Conservation (phyloP, 2,329 filamentous ascomycete species). For the Mariannaea sp. region DNA sequence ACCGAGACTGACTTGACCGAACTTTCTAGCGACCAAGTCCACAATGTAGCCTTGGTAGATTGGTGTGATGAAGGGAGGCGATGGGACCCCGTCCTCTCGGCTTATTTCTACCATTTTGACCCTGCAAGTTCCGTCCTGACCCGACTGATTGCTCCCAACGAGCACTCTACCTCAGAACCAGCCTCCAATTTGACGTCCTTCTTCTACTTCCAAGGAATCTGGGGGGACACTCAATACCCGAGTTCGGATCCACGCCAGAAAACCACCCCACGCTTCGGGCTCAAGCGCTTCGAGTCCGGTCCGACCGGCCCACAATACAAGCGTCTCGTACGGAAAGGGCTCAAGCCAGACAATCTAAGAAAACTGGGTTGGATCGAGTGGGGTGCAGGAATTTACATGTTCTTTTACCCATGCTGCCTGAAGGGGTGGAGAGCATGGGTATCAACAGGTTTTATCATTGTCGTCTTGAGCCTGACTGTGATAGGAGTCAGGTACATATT, state of each 20-base stretch:
- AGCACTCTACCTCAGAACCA: constrained; percentile 5
- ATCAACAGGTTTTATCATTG: constrained; percentile 26
- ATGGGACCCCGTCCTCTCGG: constrained; percentile 44
- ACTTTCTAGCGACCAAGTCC: constrained; percentile 38
- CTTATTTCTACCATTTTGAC: constrained; percentile 44
- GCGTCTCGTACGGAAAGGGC: constrained; percentile 41
- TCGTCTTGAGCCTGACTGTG: constrained; percentile 9
- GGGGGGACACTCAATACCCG: constrained; percentile 42
- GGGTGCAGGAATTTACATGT: constrained; percentile 36
- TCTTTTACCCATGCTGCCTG: constrained; percentile 42
- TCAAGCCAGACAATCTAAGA: constrained; percentile 36
- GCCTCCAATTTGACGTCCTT: constrained; percentile 40
- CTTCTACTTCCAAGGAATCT: constrained; percentile 42
- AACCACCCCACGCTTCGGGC: constrained; percentile 38
- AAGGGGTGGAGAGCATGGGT: constrained; percentile 43
- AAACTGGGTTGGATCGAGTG: constrained; percentile 38
- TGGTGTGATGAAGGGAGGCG: constrained; percentile 41
- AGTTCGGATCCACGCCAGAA: constrained; percentile 42
- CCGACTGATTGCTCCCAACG: constrained; percentile 19
- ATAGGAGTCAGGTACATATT: constrained; percentile 21
- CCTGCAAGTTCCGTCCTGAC: constrained; percentile 32
- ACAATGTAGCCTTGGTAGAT: constrained; percentile 41
- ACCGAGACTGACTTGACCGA: constrained; percentile 1
- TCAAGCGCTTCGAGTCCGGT: constrained; percentile 41
- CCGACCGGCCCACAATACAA: constrained; percentile 42